A percentile compares a stretch with the other conserved stretches of the same genome.
phyloP scores from a whole-genome alignment of 2,329 filamentous ascomycete genomes.

The Fusarium sp. region DNA sequence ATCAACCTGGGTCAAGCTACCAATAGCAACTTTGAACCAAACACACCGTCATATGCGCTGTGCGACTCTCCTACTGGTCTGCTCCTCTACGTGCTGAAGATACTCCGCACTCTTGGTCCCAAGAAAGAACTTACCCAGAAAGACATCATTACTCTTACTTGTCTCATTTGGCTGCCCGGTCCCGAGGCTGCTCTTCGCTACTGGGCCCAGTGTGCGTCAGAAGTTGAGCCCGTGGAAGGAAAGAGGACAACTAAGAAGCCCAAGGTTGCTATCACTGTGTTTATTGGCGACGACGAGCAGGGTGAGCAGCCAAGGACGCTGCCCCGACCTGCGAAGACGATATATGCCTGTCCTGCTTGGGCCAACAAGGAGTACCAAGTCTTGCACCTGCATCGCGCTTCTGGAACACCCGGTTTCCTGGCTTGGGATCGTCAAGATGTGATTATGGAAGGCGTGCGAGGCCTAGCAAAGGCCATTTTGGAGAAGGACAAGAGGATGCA shows the following conservation, averaged over 20 bases:
- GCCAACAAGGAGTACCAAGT: conserved; percentile 60
- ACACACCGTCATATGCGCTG: conserved; percentile 70
- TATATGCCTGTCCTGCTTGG: conserved; percentile 65
- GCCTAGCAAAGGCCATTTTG: conserved; percentile 58
- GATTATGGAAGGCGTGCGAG: conserved; percentile 58
- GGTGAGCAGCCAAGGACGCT: conserved; percentile 30
- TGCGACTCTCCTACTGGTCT: conserved; percentile 73
- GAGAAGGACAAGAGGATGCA: conserved; percentile 56
- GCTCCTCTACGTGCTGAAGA: conserved; percentile 66
- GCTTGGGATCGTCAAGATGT: conserved; percentile 64
- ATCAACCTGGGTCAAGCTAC: conserved; percentile 50
- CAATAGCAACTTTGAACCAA: conserved; percentile 59
- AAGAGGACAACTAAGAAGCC: conserved; percentile 51
- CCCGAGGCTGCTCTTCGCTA: conserved; percentile 72
- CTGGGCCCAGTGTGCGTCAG: conserved; percentile 62
- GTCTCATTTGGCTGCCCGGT: conserved; percentile 75
- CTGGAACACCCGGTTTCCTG: conserved; percentile 60
- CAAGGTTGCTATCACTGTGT: conserved; percentile 63
- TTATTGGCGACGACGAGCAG: conserved; percentile 54
- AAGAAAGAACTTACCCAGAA: conserved; percentile 59
- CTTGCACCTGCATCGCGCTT: conserved; percentile 56
- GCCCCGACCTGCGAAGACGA: conserved; percentile 44
- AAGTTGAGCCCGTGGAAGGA: conserved; percentile 50
- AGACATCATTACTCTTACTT: conserved; percentile 71
- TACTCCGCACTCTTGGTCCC: conserved; percentile 59